Percentiles rank a stretch among this genome's conserved stretches.
Conservation (phyloP, 495 filamentous ascomycete species). For the Symbiotaphrina buchneri region DNA sequence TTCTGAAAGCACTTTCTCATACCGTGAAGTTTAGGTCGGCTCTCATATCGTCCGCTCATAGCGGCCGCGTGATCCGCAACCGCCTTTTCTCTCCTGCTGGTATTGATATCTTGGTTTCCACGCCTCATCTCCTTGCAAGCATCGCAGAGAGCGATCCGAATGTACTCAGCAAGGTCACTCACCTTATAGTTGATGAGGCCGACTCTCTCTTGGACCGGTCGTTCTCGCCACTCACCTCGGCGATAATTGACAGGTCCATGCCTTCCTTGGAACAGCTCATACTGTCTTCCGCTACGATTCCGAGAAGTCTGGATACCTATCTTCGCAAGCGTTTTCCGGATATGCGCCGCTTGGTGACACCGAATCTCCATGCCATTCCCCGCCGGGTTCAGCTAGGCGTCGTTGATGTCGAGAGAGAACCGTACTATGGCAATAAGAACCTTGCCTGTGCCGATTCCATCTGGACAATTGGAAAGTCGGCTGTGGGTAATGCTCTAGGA, state of each 20-base stretch:
- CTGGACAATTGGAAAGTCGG: constrained; percentile 75
- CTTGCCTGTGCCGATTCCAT: constrained; percentile 88
- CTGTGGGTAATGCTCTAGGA: constrained; percentile 19
- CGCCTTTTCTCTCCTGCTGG: constrained; percentile 61
- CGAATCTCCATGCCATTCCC: constrained; percentile 87
- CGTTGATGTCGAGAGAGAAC: constrained; percentile 70
- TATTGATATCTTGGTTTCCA: constrained; percentile 70
- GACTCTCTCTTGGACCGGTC: constrained; percentile 87
- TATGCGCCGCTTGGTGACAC: constrained; percentile 68
- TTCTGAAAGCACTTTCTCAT: constrained; percentile 66
- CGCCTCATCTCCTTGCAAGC: constrained; percentile 68
- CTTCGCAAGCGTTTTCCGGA: constrained; percentile 63
- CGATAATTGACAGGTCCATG: constrained; percentile 52
- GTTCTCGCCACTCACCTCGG: constrained; percentile 61
- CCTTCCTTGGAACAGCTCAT: constrained; percentile 75
- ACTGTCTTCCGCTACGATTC: constrained; percentile 92
- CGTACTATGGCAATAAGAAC: constrained; percentile 73
- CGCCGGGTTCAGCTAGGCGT: constrained; percentile 85
- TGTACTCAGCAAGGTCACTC: constrained; percentile 63
- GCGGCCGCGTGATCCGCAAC: constrained; percentile 59
- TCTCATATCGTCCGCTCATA: constrained; percentile 53
- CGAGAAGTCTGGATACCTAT: constrained; percentile 61
- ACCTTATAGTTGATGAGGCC: constrained; percentile 83
- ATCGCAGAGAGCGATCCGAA: constrained; percentile 75
- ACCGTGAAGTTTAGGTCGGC: constrained; percentile 61